Percentiles rank a stretch among this genome's conserved stretches.
Conservation (phyloP, 176 grass and related monocot species). For the Zoysia pacifica region DNA sequence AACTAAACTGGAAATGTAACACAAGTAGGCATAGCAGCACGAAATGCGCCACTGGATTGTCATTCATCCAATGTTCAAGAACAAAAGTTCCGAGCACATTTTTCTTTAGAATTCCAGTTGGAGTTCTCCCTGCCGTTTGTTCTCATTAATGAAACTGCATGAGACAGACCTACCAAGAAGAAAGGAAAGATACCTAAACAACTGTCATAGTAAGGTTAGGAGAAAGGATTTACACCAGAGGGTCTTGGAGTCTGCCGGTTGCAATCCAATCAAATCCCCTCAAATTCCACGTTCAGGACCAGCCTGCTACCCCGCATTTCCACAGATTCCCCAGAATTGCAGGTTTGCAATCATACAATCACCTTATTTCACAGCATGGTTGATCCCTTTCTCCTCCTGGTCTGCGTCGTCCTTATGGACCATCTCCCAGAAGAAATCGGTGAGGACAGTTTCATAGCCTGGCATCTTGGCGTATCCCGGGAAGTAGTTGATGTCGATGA, state of each 20-base stretch:
- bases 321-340: constrained; percentile 33
- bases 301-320: constrained; percentile 31
- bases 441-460: constrained; percentile 65
- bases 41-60: background rate
- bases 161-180: constrained; percentile 40
- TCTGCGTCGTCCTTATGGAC: constrained; percentile 46
- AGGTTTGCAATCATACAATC: constrained; percentile 16
- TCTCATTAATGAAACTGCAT: constrained; percentile 48
- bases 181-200: constrained; percentile 51
- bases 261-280: constrained; percentile 38
- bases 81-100: constrained; percentile 44
- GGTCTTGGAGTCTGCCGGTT: constrained; percentile 12
- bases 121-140: constrained; percentile 18
- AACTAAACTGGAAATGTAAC: background rate
- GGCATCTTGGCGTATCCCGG: constrained; percentile 95
- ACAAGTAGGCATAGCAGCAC: background rate
- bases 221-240: constrained; percentile 59
- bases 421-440: constrained; percentile 81
- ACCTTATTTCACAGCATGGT: constrained; percentile 36
- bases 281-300: constrained; percentile 30
- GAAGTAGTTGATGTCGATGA: constrained; percentile 94
- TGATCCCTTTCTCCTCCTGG: constrained; percentile 11
- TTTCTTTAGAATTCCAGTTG: constrained; percentile 29
- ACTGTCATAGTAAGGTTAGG: constrained; percentile 44
- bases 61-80: constrained; percentile 42